phyloP scores from a whole-genome alignment of 2,329 filamentous ascomycete genomes.

The Plenodomus lindquistii region DNA sequence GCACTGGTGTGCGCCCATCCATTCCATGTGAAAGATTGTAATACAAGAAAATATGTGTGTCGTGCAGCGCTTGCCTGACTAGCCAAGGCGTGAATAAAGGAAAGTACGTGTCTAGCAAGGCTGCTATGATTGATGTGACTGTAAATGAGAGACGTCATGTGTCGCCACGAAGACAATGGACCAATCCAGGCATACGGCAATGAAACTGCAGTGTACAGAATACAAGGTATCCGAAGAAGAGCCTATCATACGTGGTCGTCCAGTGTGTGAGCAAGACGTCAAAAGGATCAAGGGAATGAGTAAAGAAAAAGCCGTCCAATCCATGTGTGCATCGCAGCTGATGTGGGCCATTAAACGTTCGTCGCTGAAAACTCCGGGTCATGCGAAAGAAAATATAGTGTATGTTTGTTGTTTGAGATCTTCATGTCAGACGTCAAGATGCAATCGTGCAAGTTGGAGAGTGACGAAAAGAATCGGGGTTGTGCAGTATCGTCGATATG shows the following conservation, averaged over 20 bases:
- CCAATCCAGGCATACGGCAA: constrained; percentile 37
- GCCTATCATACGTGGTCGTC: constrained; percentile 34
- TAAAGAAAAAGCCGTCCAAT: constrained; percentile 17
- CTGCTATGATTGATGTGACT: constrained; percentile 13
- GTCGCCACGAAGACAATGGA: constrained; percentile 15
- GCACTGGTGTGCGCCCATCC: background rate
- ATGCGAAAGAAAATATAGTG: constrained; percentile 35
- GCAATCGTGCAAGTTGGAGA: constrained; percentile 4
- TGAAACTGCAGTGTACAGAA: constrained; percentile 9
- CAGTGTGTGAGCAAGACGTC: constrained; percentile 27
- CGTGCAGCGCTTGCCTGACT: constrained; percentile 1
- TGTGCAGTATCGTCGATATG: constrained; percentile 3
- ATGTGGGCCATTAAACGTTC: constrained; percentile 45
- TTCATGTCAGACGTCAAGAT: constrained; percentile 37
- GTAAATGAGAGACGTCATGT: constrained; percentile 21
- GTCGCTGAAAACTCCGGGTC: constrained; percentile 44
- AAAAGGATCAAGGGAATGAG: constrained; percentile 32
- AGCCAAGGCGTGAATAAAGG: background rate
- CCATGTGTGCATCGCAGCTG: constrained; percentile 37
- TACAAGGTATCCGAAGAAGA: constrained; percentile 14
- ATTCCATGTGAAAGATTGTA: constrained; percentile 10
- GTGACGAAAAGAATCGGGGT: constrained; percentile 20
- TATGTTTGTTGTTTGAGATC: constrained; percentile 13
- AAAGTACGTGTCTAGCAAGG: background rate
- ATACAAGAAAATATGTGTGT: constrained; percentile 11